Evolutionary conservation across 2,329 filamentous ascomycete genomes (phyloP).

Genomic region (Xylaria sp.): DNA sequence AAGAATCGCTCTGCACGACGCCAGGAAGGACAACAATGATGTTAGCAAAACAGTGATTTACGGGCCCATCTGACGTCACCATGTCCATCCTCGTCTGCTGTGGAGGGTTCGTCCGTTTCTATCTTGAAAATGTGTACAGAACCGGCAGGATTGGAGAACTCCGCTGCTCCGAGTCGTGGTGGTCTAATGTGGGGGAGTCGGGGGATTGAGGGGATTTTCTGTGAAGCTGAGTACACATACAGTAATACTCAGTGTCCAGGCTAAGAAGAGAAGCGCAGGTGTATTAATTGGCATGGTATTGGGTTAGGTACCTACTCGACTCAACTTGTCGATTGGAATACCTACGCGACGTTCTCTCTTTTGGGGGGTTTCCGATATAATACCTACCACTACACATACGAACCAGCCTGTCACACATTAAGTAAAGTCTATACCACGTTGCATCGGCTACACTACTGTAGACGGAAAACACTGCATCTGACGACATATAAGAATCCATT

Average conservation of each 20-base stretch:
- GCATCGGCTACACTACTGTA: background rate
- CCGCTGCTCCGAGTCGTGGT: background rate
- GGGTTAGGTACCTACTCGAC: too few relatives aligned
- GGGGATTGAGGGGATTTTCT: too few relatives aligned
- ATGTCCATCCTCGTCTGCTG: background rate
- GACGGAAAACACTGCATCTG: background rate
- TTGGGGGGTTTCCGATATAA: background rate
- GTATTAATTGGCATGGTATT: background rate
- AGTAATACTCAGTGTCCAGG: background rate
- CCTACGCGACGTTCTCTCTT: background rate
- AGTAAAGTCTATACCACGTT: background rate
- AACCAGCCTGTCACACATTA: background rate
- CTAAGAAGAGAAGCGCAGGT: background rate
- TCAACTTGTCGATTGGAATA: background rate
- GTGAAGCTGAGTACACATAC: too few relatives aligned
- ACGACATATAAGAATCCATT: background rate
- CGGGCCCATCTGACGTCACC: background rate
- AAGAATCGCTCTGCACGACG: background rate
- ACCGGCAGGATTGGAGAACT: background rate
- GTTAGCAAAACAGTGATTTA: background rate
- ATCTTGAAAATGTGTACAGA: background rate
- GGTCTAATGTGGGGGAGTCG: background rate
- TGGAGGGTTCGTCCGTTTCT: background rate
- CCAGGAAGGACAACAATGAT: background rate
- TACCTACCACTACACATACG: background rate